Evolutionary conservation across 441 rosid species (phyloP), one percentile per base, ranked within the genome.

Genomic region (Adansonia grandidieri): DNA sequence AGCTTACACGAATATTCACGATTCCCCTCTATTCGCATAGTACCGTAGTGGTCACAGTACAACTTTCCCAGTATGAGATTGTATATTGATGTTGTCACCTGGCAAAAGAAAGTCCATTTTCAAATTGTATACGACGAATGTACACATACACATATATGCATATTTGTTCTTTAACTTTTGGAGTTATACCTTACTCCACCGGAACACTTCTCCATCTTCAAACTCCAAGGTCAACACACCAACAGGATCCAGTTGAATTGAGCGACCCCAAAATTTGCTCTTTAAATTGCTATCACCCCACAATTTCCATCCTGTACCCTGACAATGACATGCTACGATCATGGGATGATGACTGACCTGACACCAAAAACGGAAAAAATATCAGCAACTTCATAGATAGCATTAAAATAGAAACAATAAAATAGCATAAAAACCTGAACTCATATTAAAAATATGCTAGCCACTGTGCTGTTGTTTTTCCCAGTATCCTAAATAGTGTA

Each of bases 311-410:
- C 97, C 98, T 15, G 85, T 86, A 45, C 98, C 98, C 80, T 93
- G 93, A 85, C 97, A 92, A 57, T 91, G 97, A 73, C 97, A 93
- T 62, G 98, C 98, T 73, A 93, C 92, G 80, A 93, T 77, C 97
- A 92, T 93, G 22, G 98, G 98, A 82, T 93, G 98, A 84, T 93
- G 98, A 81, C 98, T 93, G 86, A 93, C 98, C 98, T 93, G 89
- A 82, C 84, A 79, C 72, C 75, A 79, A 77, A 66, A 71, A 70
- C 20, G 10, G 45, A 78, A 72, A 58, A 42, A 17, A 50, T 68
- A 40, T 80, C 24, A 79, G 79, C 62, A 72, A 51, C 77, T 76
- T 61, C 28, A 51, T 5, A 64, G 13, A 37, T 61, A 47, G 9
- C 37, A 45, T 19, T 47, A 24, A 64, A 73, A 67, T 8, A 66